Evolutionary conservation across 495 filamentous ascomycete genomes (phyloP).

Genomic region (Cercophora samala): DNA sequence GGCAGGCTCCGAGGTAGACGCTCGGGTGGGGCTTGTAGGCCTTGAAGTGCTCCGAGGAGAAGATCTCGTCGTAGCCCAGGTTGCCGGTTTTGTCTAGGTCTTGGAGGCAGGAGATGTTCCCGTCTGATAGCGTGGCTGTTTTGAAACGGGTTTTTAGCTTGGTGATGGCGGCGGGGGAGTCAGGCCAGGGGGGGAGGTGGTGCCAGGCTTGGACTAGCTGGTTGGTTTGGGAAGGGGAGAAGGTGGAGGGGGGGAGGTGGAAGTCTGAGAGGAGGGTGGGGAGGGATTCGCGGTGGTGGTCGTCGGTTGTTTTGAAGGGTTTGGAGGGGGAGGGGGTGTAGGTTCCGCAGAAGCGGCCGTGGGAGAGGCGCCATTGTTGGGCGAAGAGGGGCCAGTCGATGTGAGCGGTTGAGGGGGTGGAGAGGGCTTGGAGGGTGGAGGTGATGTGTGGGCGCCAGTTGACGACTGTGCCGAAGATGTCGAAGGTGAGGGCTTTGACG

Average conservation of each 20-base stretch:
- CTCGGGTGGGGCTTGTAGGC: conserved; percentile 71
- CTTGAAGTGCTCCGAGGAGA: conserved; percentile 66
- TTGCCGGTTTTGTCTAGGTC: conserved; percentile 57
- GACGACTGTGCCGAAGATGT: conserved; percentile 75
- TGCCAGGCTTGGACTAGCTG: conserved; percentile 66
- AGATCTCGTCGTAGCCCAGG: conserved; percentile 59
- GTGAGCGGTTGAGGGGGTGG: conserved; percentile 40
- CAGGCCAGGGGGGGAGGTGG: conserved; percentile 64
- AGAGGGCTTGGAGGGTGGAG: conserved; percentile 49
- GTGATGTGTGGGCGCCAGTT: conserved; percentile 65
- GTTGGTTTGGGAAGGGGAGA: conserved; percentile 56
- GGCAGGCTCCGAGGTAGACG: conserved; percentile 66
- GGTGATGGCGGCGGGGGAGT: conserved; percentile 55
- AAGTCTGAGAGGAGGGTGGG: conserved; percentile 52
- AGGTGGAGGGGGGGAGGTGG: conserved; percentile 41
- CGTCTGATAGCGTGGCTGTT: conserved; percentile 70
- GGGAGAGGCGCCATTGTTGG: conserved; percentile 65
- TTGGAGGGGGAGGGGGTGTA: conserved; percentile 48
- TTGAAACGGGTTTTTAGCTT: conserved; percentile 53
- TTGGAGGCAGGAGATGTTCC: conserved; percentile 62
- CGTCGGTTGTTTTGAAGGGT: conserved; percentile 56
- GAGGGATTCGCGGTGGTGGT: conserved; percentile 64
- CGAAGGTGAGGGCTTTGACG: conserved; percentile 51
- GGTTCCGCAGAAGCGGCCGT: conserved; percentile 55
- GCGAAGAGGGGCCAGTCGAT: conserved; percentile 60